Evolutionary conservation across 768 basidiomycete genomes (phyloP), one percentile per base, ranked within the genome.

Genomic region (Rhodotorula babjevae): DNA sequence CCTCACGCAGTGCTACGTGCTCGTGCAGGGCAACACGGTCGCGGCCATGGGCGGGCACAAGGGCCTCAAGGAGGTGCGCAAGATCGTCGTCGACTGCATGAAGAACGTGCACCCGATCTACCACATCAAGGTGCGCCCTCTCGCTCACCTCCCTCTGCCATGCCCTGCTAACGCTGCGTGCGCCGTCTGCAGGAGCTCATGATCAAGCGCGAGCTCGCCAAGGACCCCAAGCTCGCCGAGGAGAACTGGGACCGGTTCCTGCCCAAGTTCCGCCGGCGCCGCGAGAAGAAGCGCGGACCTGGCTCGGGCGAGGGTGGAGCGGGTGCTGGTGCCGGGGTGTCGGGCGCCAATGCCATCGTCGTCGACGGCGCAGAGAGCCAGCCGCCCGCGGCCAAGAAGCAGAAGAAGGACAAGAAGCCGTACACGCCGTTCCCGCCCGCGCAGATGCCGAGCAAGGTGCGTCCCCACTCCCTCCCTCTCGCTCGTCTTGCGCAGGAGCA

Each of bases 71-170:
- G 96, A 99, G 82, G 95, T 99, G 19, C 86, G 96, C 69, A 83
- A 94, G 77, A 97, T 98, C 73, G 87, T 99, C n/a, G 81, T 97
- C 55, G 96, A 99, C 79, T 99, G 96, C 83, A 98, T 99, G 96
- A 93, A 90, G 83, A 99, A 99, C 80, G 90, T 98, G 65, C 96
- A 99, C 79, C 96, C 96, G 3, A 98, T 99, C 79, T 99, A 99
- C 80, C 89, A 93, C 77, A 99, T 99, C 82, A 99, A 99, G 82
- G 93, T 91, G 53, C 31, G 77, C 74, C 29, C 44, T 44, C 44
- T 49, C 74, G 61, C 31, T n/a, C n/a, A n/a, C n/a, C 29, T 10
- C n/a, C 46, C 29, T 3, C 15, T 49, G n/a, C n/a, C n/a, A n/a
- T n/a, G n/a, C n/a, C n/a, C n/a, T n/a, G n/a, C n/a, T n/a, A n/a